Evolutionary conservation across 768 basidiomycete species (phyloP).

Genomic region (Suillus spraguei): DNA sequence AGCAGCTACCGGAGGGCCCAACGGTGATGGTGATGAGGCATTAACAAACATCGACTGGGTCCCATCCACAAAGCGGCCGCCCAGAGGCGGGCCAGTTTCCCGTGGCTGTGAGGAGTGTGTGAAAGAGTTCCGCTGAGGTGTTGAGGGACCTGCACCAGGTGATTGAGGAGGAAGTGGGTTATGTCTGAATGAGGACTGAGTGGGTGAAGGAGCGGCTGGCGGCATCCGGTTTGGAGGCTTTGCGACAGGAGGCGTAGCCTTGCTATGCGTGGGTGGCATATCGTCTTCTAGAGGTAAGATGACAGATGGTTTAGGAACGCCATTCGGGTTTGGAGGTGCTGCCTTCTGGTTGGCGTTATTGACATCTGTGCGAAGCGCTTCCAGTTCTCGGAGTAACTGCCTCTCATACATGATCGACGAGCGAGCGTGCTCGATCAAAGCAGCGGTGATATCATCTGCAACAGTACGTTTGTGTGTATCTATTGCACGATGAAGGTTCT

Average conservation of each 20-base stretch:
- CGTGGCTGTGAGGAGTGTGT: conserved; percentile 29
- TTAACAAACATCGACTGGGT: conserved; percentile 82
- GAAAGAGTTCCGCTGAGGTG: conserved; percentile 27
- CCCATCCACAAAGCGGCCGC: conserved; percentile 71
- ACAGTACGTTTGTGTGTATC: conserved; percentile 83
- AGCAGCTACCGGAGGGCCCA: conserved; percentile 35
- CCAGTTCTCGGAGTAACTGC: conserved; percentile 85
- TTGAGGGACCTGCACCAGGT: conserved; percentile 59
- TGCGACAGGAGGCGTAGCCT: conserved; percentile 22
- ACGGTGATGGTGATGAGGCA: conserved; percentile 38
- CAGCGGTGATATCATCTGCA: conserved; percentile 88
- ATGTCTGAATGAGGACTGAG: conserved; percentile 30
- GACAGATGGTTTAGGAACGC: conserved; percentile 60
- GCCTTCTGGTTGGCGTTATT: conserved; percentile 65
- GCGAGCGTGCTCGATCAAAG: conserved; percentile 91
- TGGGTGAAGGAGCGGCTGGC: conserved; percentile 17
- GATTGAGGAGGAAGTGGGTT: conserved; percentile 44
- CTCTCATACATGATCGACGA: conserved; percentile 91
- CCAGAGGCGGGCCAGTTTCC: conserved; percentile 52
- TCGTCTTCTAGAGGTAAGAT: conserved; percentile 69
- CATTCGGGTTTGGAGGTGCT: conserved; percentile 46
- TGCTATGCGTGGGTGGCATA: conserved; percentile 32
- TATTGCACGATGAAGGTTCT: conserved; percentile 88
- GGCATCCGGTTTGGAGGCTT: conserved; percentile 24
- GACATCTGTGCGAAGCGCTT: conserved; percentile 80